A percentile compares a stretch with the other conserved stretches of the same genome.
phyloP scores from a whole-genome alignment of 2,329 filamentous ascomycete species.

The Beauveria scarabaeidicola region DNA sequence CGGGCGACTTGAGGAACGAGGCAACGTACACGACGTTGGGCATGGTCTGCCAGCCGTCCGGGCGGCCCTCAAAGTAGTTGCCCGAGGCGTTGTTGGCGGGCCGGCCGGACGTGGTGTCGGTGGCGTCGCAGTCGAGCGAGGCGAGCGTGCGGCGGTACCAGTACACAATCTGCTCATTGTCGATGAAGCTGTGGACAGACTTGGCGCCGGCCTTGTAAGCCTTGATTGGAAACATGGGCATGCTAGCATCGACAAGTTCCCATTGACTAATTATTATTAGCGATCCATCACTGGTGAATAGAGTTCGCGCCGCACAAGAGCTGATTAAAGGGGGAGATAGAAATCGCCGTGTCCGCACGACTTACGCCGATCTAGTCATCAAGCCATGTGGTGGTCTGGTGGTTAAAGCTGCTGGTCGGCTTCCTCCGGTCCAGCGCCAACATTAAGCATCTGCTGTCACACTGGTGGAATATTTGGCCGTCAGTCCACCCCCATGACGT shows the following conservation, averaged over 20 bases:
- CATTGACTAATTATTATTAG: no score
- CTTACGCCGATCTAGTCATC: no score
- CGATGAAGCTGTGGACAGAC: slow-evolving; percentile 32
- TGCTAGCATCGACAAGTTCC: not conserved
- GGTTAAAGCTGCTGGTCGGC: not conserved
- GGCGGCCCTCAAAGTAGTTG: slow-evolving; percentile 44
- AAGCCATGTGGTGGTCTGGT: no score
- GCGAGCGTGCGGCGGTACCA: slow-evolving; percentile 46
- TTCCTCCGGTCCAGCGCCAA: not conserved
- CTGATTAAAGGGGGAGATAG: not conserved
- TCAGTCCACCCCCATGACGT: not conserved
- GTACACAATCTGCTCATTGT: slow-evolving; percentile 42
- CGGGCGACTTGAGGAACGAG: slow-evolving; percentile 37
- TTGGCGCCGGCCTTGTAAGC: slow-evolving; percentile 40
- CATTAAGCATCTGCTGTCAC: no score
- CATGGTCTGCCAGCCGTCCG: slow-evolving; percentile 41
- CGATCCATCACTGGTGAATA: not conserved
- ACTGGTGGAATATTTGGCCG: slow-evolving; percentile 1
- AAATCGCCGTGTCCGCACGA: not conserved
- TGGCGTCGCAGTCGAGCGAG: slow-evolving; percentile 38
- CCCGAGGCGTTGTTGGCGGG: slow-evolving; percentile 35
- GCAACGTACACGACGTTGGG: slow-evolving; percentile 43
- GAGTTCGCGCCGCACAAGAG: not conserved
- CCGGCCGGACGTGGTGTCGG: slow-evolving; percentile 39
- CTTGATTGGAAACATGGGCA: slow-evolving; percentile 40